Base-by-base conservation (phyloP, 192 early-diverging fungal genomes). In the Podila clonocystis region DNA sequence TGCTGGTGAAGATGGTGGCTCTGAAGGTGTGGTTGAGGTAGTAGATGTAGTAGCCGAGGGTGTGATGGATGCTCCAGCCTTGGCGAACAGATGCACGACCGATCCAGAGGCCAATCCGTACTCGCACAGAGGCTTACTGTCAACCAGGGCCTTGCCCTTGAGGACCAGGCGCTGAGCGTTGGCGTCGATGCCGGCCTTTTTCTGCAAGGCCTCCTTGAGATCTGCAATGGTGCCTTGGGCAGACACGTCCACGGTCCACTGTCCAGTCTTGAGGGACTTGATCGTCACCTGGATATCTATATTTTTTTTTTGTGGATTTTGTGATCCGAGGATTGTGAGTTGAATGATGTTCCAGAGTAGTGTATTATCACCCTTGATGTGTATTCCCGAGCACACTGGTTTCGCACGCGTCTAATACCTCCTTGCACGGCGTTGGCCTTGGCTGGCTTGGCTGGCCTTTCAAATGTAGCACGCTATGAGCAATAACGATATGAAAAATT, bases 81-180 rank as follows among this genome's bases (percentile, higher is more conserved):
- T 87, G 45, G 86, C 50, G 65, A 90, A 86, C 49, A 90, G 72
- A 72, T 88, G 88, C 5, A 90, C 65, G 12, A 75, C 68, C 3
- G 82, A 83, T 36, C 75, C 88, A 19, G 85, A 49, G 6, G 60
- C 67, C 24, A 91, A 57, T 9, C 70, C 73, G 61, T 89, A 88
- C 28, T 91, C 89, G 5, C 50, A 64, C 60, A 91, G 63, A n/a
- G 70, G 66, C 61, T 88, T 89, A 55, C 66, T 84, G 69, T 91
- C 90, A 6, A 79, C 36, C 49, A 91, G 74, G 4, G 85, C 84
- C 64, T 91, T 91, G 26, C 90, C 90, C 58, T 87, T 89, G 30
- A 91, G 72, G 58, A 91, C 83, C 28, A 91, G 70, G 30, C 90
- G 86, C 65, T 91, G 90, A 19, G 83, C 63, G 7, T 33, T 58